Evolutionary conservation across 305 asterid species (phyloP).

Genomic region (Fraxinus latifolia): DNA sequence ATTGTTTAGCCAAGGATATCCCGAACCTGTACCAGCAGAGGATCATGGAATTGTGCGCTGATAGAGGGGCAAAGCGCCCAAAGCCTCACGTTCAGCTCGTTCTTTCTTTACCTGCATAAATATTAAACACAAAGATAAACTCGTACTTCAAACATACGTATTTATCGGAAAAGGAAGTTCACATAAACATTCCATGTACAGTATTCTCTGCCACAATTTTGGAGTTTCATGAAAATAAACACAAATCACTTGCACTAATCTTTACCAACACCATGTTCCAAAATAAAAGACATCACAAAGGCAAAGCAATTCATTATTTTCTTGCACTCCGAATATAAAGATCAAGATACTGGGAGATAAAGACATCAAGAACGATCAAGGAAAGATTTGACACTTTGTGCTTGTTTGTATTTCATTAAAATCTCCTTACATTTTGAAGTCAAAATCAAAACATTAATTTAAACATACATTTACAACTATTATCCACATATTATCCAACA

Average conservation of each 20-base stretch:
- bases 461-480: neutral
- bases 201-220: neutral
- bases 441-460: too few relatives aligned
- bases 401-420: neutral
- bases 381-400: neutral
- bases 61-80: constrained; percentile 77
- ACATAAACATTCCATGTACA: neutral
- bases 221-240: neutral
- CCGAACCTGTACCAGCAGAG: neutral
- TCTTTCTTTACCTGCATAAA: constrained; percentile 63
- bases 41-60: constrained; percentile 71
- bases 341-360: neutral
- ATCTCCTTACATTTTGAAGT: neutral
- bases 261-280: neutral
- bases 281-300: neutral
- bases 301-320: neutral
- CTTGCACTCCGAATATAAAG: neutral
- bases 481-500: neutral
- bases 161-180: neutral
- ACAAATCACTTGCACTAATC: neutral
- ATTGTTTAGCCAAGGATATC: neutral
- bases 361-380: neutral
- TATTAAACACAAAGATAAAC: neutral
- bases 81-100: constrained; percentile 75
- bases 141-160: neutral